Conservation (phyloP, 2,329 filamentous ascomycete species). For the Sporothrix curviconia region DNA sequence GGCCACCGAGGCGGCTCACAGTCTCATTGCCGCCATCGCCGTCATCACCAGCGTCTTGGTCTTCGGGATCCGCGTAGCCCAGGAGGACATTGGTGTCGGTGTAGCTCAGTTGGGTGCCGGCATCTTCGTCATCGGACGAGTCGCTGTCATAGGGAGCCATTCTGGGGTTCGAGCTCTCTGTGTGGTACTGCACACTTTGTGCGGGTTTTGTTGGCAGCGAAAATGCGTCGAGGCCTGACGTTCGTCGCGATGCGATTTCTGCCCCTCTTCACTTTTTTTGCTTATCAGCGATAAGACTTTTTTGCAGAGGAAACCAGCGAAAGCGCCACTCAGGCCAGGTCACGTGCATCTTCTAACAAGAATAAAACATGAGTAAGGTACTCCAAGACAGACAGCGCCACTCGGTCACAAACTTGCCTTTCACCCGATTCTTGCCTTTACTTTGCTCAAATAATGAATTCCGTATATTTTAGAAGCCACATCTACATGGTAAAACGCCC, state of each 20-base stretch:
- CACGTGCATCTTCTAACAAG: not conserved
- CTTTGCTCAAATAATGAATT: constrained; percentile 10
- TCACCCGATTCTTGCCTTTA: too few species aligned
- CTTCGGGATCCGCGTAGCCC: constrained; percentile 66
- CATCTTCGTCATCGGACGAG: constrained; percentile 63
- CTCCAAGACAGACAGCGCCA: too few species aligned
- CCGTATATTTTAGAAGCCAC: constrained; percentile 12
- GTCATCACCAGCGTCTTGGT: constrained; percentile 5
- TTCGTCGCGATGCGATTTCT: not conserved
- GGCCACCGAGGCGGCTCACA: constrained; percentile 82
- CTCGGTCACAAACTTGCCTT: too few species aligned
- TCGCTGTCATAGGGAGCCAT: constrained; percentile 86
- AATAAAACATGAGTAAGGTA: not conserved
- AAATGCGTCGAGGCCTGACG: too few species aligned
- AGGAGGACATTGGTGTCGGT: constrained; percentile 82
- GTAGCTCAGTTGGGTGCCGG: constrained; percentile 44
- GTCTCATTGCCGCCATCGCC: constrained; percentile 47
- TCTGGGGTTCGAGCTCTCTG: not conserved
- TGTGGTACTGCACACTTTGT: too few species aligned
- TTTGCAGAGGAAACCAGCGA: too few species aligned
- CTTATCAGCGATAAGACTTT: constrained; percentile 6
- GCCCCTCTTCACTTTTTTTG: constrained; percentile 3
- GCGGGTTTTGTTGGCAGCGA: too few species aligned
- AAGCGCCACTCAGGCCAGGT: not conserved
- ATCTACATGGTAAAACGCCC: constrained; percentile 13